phyloP scores from a whole-genome alignment of 2,329 filamentous ascomycete species.

The Phialophora tarda region DNA sequence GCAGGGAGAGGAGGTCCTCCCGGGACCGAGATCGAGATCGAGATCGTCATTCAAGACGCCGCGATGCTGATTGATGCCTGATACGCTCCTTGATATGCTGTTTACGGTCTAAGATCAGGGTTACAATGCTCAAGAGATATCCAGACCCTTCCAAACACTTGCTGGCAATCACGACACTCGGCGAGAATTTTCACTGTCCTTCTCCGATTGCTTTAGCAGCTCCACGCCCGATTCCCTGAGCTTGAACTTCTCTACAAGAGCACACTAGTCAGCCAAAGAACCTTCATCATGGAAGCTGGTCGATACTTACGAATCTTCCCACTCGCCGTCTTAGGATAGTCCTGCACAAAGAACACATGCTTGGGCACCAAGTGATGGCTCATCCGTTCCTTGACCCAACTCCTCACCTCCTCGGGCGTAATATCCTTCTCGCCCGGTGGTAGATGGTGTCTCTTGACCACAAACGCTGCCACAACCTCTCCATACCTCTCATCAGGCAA shows the following conservation, averaged over 20 bases:
- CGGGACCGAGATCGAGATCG: slow-evolving; percentile 13
- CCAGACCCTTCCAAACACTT: not conserved
- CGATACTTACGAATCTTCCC: slow-evolving; percentile 87
- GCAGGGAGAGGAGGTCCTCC: slow-evolving; percentile 40
- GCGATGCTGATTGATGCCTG: slow-evolving; percentile 17
- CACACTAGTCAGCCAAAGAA: not conserved
- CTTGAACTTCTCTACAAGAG: slow-evolving; percentile 61
- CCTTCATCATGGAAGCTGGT: not conserved
- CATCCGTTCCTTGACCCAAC: slow-evolving; percentile 74
- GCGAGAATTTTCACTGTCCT: not conserved
- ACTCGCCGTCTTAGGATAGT: slow-evolving; percentile 93
- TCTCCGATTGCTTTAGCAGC: slow-evolving; percentile 46
- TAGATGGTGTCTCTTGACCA: slow-evolving; percentile 59
- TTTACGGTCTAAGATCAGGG: slow-evolving; percentile 1
- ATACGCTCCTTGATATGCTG: not conserved
- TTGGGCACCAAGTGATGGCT: slow-evolving; percentile 81
- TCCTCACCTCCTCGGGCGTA: slow-evolving; percentile 64
- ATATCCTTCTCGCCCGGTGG: slow-evolving; percentile 58
- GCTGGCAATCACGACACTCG: not conserved
- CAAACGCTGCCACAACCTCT: slow-evolving; percentile 84
- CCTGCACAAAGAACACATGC: slow-evolving; percentile 82
- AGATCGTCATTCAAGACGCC: slow-evolving; percentile 11
- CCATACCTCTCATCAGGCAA: slow-evolving; percentile 82
- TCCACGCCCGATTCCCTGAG: slow-evolving; percentile 69
- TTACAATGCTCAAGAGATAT: not conserved